Evolutionary conservation across 164 flowering plant species (phyloP), one percentile per base, ranked within the genome.

Genomic region (Tinospora cordifolia): DNA sequence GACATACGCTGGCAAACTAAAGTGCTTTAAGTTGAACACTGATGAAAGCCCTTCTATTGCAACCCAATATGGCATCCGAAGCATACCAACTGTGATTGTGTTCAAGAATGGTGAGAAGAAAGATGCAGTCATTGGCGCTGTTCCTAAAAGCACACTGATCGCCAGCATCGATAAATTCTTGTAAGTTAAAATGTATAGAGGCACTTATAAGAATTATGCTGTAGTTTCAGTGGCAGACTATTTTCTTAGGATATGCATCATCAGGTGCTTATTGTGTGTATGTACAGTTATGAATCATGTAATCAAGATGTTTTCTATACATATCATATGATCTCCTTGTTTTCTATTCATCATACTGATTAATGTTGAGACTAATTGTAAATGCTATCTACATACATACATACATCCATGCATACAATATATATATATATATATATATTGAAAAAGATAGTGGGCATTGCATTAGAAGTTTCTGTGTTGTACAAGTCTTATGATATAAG

Each of bases 81-180:
- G 95, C 86, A 93, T 93, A 59, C 97, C 98, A 2, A 91, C 98
- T 57, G 90, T 89, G 65, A 85, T 93, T 15, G 85, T 93, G 67
- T 91, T 93, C 76, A 93, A 90, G 81, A 67, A 71, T 51, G 97
- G 98, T 8, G 97, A 90, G 82, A 93, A 91, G 85, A 93, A 87
- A 74, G 97, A 93, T 26, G 79, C 91, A 0, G 70, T 93, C 57
- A 87, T 93, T 65, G 98, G 97, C 67, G 94, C 94, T 22, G 97
- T 91, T 78, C 97, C 98, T 19, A 90, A 88, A 76, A 69, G 83
- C 38, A 87, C 96, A 38, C 79, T 92, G 63, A 75, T 81, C 25
- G 74, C 87, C 68, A 77, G 88, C 87, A 85, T 92, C 22, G 96
- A 92, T 71, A 92, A 87, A 66, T 87, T 82, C 84, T 78, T 90